Evolutionary conservation across 2,329 filamentous ascomycete genomes (phyloP).

Genomic region (Neonectria punicea): DNA sequence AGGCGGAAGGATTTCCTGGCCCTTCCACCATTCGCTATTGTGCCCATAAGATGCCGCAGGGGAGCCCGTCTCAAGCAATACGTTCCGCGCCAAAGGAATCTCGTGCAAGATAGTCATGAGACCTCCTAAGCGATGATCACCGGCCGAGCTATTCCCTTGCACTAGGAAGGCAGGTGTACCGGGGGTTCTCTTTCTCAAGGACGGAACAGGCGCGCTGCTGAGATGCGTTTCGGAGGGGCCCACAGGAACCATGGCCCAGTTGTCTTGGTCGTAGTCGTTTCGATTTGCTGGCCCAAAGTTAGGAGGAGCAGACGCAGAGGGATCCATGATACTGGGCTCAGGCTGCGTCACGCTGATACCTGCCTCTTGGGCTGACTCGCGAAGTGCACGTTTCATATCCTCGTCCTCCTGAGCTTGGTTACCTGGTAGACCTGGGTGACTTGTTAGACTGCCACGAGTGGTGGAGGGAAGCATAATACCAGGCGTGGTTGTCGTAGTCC

Average conservation of each 20-base stretch:
- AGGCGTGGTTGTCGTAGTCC: constrained; percentile 54
- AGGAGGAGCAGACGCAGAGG: constrained; percentile 52
- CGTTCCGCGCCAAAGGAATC: constrained; percentile 68
- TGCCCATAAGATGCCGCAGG: constrained; percentile 62
- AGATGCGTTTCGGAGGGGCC: constrained; percentile 40
- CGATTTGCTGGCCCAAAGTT: constrained; percentile 71
- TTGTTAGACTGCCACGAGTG: constrained; percentile 39
- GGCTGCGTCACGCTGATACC: constrained; percentile 57
- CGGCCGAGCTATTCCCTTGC: constrained; percentile 46
- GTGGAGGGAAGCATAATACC: constrained; percentile 48
- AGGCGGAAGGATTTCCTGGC: constrained; percentile 59
- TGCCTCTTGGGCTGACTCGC: constrained; percentile 64
- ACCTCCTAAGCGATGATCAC: constrained; percentile 59
- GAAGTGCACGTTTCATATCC: constrained; percentile 66
- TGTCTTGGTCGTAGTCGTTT: constrained; percentile 62
- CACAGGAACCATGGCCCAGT: constrained; percentile 69
- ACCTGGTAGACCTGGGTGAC: constrained; percentile 49
- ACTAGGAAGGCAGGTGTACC: constrained; percentile 64
- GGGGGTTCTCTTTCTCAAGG: constrained; percentile 54
- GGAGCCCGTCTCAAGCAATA: constrained; percentile 58
- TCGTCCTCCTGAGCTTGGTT: constrained; percentile 60
- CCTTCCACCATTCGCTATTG: constrained; percentile 71
- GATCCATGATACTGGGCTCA: constrained; percentile 61
- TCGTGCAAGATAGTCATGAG: constrained; percentile 69
- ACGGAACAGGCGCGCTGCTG: constrained; percentile 46